Evolutionary conservation across 2,329 filamentous ascomycete species (phyloP).

Genomic region (Hypoxylon sp.): DNA sequence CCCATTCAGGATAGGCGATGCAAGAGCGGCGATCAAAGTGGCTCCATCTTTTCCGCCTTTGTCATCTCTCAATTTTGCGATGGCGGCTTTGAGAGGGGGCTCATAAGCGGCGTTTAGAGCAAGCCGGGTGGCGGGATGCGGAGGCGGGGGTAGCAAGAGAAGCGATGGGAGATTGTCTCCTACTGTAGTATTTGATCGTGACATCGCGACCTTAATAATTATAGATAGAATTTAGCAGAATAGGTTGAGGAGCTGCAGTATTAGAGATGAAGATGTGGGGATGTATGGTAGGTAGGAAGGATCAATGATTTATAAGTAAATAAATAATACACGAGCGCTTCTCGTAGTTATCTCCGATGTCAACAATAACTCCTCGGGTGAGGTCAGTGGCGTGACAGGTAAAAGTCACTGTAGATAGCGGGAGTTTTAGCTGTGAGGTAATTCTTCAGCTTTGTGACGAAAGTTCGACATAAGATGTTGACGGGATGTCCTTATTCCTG

Average conservation of each 20-base stretch:
- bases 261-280: neutral
- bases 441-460: slow-evolving; percentile 9
- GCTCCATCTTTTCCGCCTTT: slow-evolving; percentile 43
- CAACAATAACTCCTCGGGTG: slow-evolving; percentile 4
- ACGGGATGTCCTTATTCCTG: too few species aligned
- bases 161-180: slow-evolving; percentile 55
- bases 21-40: slow-evolving; percentile 65
- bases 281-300: too few species aligned
- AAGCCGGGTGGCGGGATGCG: slow-evolving; percentile 60
- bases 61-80: slow-evolving; percentile 57
- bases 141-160: slow-evolving; percentile 71
- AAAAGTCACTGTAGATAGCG: too few species aligned
- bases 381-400: slow-evolving; percentile 15
- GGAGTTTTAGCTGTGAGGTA: slow-evolving; percentile 12
- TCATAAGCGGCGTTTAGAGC: slow-evolving; percentile 68
- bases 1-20: slow-evolving; percentile 67
- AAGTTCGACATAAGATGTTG: neutral
- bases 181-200: slow-evolving; percentile 21
- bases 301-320: too few species aligned
- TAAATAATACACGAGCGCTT: too few species aligned
- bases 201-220: neutral
- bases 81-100: slow-evolving; percentile 62
- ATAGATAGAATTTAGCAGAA: neutral
- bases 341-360: neutral
- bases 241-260: neutral